Evolutionary conservation across 192 early-diverging fungal species (phyloP).

Genomic region (Haplosporangium gracile): DNA sequence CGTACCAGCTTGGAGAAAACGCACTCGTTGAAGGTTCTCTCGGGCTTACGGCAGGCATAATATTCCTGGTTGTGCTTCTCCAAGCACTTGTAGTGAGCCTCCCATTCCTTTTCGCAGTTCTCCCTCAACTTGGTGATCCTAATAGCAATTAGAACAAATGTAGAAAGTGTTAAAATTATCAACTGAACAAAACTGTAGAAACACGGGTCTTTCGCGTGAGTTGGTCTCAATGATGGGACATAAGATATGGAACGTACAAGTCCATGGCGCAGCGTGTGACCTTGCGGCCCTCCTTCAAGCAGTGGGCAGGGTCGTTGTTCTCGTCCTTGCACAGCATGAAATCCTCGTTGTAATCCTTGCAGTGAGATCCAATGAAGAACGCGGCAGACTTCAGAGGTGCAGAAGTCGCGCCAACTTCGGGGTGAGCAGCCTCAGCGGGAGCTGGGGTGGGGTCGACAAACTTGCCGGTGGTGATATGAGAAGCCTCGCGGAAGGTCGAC

Average conservation of each 20-base stretch:
- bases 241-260: constrained; percentile 64
- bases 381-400: constrained; percentile 94
- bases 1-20: constrained; percentile 89
- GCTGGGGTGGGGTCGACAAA: constrained; percentile 88
- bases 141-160: background rate
- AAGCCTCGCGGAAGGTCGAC: constrained; percentile 55
- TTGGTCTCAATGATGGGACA: background rate
- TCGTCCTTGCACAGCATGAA: constrained; percentile 98
- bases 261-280: constrained; percentile 96
- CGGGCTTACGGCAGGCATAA: constrained; percentile 82
- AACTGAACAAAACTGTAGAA: constrained; percentile 3
- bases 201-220: background rate
- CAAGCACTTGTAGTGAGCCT: constrained; percentile 91
- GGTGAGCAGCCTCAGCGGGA: constrained; percentile 77
- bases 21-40: constrained; percentile 88
- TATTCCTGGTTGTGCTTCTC: constrained; percentile 94
- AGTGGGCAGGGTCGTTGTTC: constrained; percentile 89
- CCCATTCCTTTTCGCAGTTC: constrained; percentile 90
- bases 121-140: constrained; percentile 90
- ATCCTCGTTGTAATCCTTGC: constrained; percentile 95
- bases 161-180: background rate
- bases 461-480: constrained; percentile 53
- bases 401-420: constrained; percentile 91
- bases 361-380: constrained; percentile 90
- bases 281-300: constrained; percentile 93